These are phyloP conservation scores for Alternaria metachromatica DNA, from an alignment of 2,329 filamentous ascomycete genomes.

Conservation along the genomic window DNA sequence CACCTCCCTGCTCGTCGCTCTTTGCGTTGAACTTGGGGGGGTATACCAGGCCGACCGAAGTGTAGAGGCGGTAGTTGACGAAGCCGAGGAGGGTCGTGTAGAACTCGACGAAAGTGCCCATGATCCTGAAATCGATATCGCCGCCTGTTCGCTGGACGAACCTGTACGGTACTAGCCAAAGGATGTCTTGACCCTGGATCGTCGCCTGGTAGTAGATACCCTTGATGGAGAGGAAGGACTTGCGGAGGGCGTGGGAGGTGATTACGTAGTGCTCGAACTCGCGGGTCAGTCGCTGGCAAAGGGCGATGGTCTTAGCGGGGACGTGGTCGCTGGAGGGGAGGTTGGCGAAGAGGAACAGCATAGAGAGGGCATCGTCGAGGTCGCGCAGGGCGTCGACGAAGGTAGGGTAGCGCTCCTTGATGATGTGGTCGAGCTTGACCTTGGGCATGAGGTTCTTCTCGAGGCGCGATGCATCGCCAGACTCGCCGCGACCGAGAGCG, in stretches of 20 bases:
- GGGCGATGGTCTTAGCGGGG: constrained; percentile 92
- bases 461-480: constrained; percentile 83
- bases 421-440: constrained; percentile 93
- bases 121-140: constrained; percentile 97
- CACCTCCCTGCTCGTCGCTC: constrained; percentile 88
- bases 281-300: constrained; percentile 89
- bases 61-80: constrained; percentile 95
- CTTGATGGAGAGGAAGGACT: constrained; percentile 98
- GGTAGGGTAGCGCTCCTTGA: constrained; percentile 97
- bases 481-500: constrained; percentile 89
- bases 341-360: constrained; percentile 97
- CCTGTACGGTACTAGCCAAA: constrained; percentile 97
- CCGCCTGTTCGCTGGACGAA: constrained; percentile 95
- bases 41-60: constrained; percentile 88
- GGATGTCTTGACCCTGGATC: constrained; percentile 93
- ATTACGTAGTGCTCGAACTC: constrained; percentile 99
- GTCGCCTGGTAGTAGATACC: constrained; percentile 99
- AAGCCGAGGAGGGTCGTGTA: constrained; percentile 97
- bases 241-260: constrained; percentile 85
- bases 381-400: constrained; percentile 94
- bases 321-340: constrained; percentile 89
- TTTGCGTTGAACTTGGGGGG: constrained; percentile 89
- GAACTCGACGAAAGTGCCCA: constrained; percentile 99
- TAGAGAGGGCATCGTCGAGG: constrained; percentile 93
- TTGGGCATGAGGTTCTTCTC: constrained; percentile 91